phyloP scores from a whole-genome alignment of 306 rosid species.

The Vicia faba region DNA sequence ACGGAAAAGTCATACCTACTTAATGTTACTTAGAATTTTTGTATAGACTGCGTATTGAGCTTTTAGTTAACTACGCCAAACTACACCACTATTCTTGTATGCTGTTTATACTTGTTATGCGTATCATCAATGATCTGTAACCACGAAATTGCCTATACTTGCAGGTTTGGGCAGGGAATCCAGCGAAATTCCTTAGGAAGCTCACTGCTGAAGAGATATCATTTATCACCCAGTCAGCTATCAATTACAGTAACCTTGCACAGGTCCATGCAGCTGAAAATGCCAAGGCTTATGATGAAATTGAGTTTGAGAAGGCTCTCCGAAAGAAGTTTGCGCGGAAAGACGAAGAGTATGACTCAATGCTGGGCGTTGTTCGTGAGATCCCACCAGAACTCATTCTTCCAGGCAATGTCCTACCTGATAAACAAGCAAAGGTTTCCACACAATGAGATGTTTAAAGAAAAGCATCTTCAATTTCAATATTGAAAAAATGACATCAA shows the following conservation, averaged over 20 bases:
- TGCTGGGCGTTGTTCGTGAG: constrained; percentile 84
- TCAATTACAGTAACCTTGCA: constrained; percentile 78
- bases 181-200: constrained; percentile 90
- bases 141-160: constrained; percentile 26
- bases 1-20: constrained; percentile 8
- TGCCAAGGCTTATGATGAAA: constrained; percentile 68
- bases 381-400: constrained; percentile 74
- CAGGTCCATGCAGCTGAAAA: constrained; percentile 96
- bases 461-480: constrained; percentile 35
- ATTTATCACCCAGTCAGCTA: constrained; percentile 79
- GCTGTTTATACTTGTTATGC: background rate
- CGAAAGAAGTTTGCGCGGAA: constrained; percentile 81
- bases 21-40: background rate
- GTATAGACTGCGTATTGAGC: background rate
- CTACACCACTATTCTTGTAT: constrained; percentile 6
- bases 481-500: constrained; percentile 48
- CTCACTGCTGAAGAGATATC: constrained; percentile 83
- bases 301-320: constrained; percentile 82
- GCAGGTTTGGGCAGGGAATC: constrained; percentile 98
- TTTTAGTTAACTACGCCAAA: background rate
- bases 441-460: constrained; percentile 34
- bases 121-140: constrained; percentile 3
- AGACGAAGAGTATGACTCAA: constrained; percentile 84
- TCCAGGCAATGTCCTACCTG: constrained; percentile 77
- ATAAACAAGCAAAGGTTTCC: constrained; percentile 48